Evolutionary conservation across 2,329 filamentous ascomycete genomes (phyloP), one percentile per base, ranked within the genome.

Genomic region (Talaromyces sp.): DNA sequence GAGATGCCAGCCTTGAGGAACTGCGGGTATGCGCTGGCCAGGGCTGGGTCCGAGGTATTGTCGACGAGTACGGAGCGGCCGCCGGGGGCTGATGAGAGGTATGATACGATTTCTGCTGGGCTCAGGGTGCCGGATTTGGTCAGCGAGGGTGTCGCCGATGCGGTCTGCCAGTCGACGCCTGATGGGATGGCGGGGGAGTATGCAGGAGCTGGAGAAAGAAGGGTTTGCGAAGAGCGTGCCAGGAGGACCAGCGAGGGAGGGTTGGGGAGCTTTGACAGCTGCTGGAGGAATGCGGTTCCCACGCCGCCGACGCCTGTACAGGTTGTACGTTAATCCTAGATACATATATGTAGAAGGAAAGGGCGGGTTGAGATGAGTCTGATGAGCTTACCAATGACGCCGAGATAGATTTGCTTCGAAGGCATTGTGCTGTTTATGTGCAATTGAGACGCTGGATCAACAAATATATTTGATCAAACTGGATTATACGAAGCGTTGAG

Each of bases 11-110:
- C 85, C 70, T 85, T 84, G 64, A 99, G 81, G 76, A 96, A 91
- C 54, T 84, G 76, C 1, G 95, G 93, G 77, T 99, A 99, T 32
- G 85, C 79, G 64, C 90, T 85, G 55, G 93, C 95, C 32, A 99
- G 84, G 65, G 90, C 88, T 69, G 93, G 89, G 68, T 91, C 93
- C 77, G 91, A 96, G 58, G 95, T 99, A 81, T 98, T 98, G 83
- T 99, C 95, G 66, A 99, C 88, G 32, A 99, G 82, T 52, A 99
- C 82, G 51, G 89, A 87, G 73, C 90, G 91, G 49, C 36, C 36
- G 63, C 87, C 85, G 2, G 92, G 92, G 0, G 92, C 90, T 51
- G 85, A 84, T 62, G 87, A 84, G 53, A 99, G 88, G 77, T 91
- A 96, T 36, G 89, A 85, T 66, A 88, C 85, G 44, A 96, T 84